A percentile compares a stretch with the other conserved stretches of the same genome.
phyloP scores from a whole-genome alignment of 2,329 filamentous ascomycete genomes.

The Cryphonectria parasitica region DNA sequence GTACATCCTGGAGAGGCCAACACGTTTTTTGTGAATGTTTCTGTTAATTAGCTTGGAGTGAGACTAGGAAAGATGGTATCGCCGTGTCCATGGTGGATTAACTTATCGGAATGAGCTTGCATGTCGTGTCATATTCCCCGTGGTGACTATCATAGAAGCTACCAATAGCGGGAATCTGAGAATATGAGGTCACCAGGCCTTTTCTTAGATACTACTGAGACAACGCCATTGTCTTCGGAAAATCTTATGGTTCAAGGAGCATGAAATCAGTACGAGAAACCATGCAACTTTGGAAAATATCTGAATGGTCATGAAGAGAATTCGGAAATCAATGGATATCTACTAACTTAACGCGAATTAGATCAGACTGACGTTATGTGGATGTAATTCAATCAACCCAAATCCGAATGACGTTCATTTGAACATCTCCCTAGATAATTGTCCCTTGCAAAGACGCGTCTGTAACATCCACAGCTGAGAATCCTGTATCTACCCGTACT shows the following conservation, averaged over 20 bases:
- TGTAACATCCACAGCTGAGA: neutral
- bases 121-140: neutral
- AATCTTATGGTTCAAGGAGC: neutral
- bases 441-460: neutral
- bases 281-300: neutral
- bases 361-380: neutral
- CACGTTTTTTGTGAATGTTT: neutral
- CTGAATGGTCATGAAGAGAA: neutral
- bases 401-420: neutral
- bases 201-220: neutral
- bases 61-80: neutral
- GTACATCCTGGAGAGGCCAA: neutral
- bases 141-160: neutral
- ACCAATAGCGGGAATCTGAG: neutral
- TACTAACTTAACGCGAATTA: neutral
- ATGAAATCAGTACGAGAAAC: neutral
- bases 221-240: neutral
- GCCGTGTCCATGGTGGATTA: neutral
- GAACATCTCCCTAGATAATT: neutral
- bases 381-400: neutral
- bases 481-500: neutral
- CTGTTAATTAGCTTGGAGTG: neutral
- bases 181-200: neutral
- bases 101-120: slow-evolving; percentile 6
- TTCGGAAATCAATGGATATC: neutral